Base-by-base conservation (phyloP, 2,329 filamentous ascomycete species). In the Aspergillus sp. region DNA sequence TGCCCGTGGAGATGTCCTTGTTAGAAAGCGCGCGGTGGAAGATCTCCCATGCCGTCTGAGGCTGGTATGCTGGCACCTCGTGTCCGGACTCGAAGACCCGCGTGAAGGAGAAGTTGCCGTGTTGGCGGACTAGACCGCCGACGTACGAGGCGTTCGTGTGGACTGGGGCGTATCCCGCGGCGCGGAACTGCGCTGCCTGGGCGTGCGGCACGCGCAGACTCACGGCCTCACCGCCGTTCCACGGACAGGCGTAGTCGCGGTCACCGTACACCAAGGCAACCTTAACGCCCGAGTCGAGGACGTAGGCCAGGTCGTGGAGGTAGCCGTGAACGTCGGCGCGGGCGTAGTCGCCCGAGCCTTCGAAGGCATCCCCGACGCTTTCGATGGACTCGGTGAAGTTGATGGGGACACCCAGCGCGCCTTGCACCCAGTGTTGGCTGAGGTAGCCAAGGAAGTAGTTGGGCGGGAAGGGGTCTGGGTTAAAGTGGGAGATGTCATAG, bases 191-290 rank as follows among this genome's bases (percentile, higher is more conserved):
- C 4, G 64, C 57, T 4, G 69, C 62, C 28, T 65, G 58, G 4
- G 65, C 60, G 57, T 76, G 75, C 6, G 73, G 65, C 34, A 80
- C 67, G 1, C 68, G 68, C 4, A 79, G 63, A 45, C 73, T 75
- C 5, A 73, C 71, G 4, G 66, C 60, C 55, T 81, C 77, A 41
- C 76, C 78, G 6, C 77, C 78, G 26, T 78, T 65, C 79, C 78
- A 81, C 52, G 78, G 77, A 56, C 75, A 77, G 2, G 72, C 69
- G 52, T 73, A 81, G 57, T 82, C 79, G 2, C 75, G 70, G 56
- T 82, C 79, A 2, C 79, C 79, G 54, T 81, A 80, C 35, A 79
- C 67, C 29, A 81, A 61, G 36, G 76, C 69, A 3, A 82, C 77
- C 50, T 78, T 78, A 44, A 81, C 70, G 6, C 77, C 77, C 10